phyloP scores from a whole-genome alignment of 805 yeast genomes.

The Kodamaea nitidulidarum region DNA sequence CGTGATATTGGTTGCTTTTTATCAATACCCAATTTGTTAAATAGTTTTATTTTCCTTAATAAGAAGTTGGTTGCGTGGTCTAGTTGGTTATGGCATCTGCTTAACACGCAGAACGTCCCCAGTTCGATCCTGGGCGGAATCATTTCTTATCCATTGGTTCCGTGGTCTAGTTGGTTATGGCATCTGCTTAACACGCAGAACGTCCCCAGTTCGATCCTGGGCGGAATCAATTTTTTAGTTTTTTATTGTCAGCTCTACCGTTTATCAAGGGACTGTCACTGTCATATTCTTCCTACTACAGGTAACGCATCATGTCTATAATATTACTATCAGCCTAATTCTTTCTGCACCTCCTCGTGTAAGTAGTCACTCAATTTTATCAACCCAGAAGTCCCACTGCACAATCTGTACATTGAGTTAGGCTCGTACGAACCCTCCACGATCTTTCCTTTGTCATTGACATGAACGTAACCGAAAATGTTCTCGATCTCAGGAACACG shows the following conservation, averaged over 20 bases:
- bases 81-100: slow-evolving; percentile 99
- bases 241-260: too few species aligned
- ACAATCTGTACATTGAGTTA: slow-evolving; percentile 56
- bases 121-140: slow-evolving; percentile 99
- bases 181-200: slow-evolving; percentile 99
- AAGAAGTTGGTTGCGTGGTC: slow-evolving; percentile 85
- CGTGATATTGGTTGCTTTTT: too few species aligned
- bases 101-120: slow-evolving; percentile 99
- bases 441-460: slow-evolving; percentile 52
- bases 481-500: slow-evolving; percentile 70
- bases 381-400: slow-evolving; percentile 44
- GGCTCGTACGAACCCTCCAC: slow-evolving; percentile 51
- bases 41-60: not conserved
- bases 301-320: too few species aligned
- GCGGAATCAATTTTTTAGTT: slow-evolving; percentile 66
- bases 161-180: slow-evolving; percentile 99
- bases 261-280: too few species aligned
- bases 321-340: slow-evolving; percentile 18
- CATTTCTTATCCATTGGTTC: slow-evolving; percentile 64
- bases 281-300: too few species aligned
- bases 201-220: slow-evolving; percentile 99
- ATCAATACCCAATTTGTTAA: not conserved
- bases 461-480: slow-evolving; percentile 64
- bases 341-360: slow-evolving; percentile 22
- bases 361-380: slow-evolving; percentile 51